Base-by-base conservation (phyloP, 495 filamentous ascomycete species). In the Podospora appendiculata region DNA sequence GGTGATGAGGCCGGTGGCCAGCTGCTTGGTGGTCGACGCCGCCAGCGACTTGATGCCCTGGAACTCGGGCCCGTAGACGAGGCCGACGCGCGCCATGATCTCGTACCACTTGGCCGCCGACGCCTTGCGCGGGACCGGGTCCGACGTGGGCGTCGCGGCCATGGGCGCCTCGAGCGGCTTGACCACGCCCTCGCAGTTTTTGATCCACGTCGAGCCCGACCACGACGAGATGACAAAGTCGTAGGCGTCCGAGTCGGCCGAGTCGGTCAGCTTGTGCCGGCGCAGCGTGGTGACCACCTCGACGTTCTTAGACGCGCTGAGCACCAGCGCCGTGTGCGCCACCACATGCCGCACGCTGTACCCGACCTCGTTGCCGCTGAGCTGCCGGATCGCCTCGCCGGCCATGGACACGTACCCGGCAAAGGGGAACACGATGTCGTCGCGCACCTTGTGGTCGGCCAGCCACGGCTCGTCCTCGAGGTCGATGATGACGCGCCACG, bases 351-450 rank as follows among this genome's bases (percentile, higher is more conserved):
- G 58, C 6, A 77, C 14, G n/a, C 53, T 58, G 54, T 63, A 76
- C 3, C 59, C 59, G 16, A 45, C 56, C 0, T 43, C 40, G n/a
- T 17, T 34, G 32, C 11, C 43, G 41, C 48, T 59, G 10, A 75
- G 8, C 44, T 78, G 78, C 0, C 63, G 50, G 0, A 73, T 55
- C 0, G 53, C 53, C n/a, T 64, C 57, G 12, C 55, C 63, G n/a
- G 65, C 71, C 66, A 76, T 76, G 12, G 64, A 65, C 6, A 76
- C 47, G 45, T 66, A 75, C 2, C 63, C 74, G 4, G 74, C 67
- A 45, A 54, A 61, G 4, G 75, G 77, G 42, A 73, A 78, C n/a
- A 78, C 58, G 1, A 67, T 50, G 16, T 68, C 59, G 1, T 38
- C 34, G 17, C 67, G 62, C 58, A 45, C 59, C 60, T 12, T 63